These are phyloP conservation scores for Prunus mira DNA, from an alignment of 306 rosid genomes.

Conservation along the genomic window DNA sequence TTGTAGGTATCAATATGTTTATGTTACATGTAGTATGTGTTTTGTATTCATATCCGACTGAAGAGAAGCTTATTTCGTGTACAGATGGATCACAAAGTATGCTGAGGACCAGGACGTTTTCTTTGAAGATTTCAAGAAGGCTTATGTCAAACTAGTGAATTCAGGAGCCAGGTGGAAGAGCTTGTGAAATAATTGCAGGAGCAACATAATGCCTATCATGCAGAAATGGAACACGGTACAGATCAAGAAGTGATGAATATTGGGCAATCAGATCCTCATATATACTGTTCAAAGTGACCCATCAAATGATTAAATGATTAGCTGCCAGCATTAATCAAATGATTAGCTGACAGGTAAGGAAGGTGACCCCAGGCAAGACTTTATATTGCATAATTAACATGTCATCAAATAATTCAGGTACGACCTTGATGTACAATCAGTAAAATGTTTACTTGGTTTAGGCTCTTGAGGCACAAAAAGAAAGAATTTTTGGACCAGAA, in stretches of 20 bases:
- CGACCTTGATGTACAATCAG: conserved; percentile 3
- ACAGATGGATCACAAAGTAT: conserved; percentile 81
- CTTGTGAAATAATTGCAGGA: conserved; percentile 28
- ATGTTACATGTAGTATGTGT: not conserved
- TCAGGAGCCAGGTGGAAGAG: conserved; percentile 80
- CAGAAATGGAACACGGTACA: not conserved
- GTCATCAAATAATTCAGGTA: conserved; percentile 11
- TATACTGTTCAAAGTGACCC: too few relatives aligned
- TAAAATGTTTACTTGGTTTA: conserved; percentile 5
- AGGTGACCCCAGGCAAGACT: not conserved
- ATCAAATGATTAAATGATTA: too few relatives aligned
- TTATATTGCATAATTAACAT: not conserved
- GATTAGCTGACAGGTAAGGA: conserved; percentile 15
- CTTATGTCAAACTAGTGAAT: conserved; percentile 82
- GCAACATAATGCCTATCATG: not conserved
- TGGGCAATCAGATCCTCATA: too few relatives aligned
- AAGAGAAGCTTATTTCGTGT: conserved; percentile 23
- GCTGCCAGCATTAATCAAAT: conserved; percentile 17
- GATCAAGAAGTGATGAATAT: not conserved
- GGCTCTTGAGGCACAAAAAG: not conserved
- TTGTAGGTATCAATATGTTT: not conserved
- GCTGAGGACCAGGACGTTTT: conserved; percentile 65
- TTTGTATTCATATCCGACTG: conserved; percentile 22
- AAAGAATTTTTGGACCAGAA: not conserved
- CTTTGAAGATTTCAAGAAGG: conserved; percentile 81